Base-by-base conservation (phyloP, 1,284 basidiomycete genomes). In the Pterulicium gracile region DNA sequence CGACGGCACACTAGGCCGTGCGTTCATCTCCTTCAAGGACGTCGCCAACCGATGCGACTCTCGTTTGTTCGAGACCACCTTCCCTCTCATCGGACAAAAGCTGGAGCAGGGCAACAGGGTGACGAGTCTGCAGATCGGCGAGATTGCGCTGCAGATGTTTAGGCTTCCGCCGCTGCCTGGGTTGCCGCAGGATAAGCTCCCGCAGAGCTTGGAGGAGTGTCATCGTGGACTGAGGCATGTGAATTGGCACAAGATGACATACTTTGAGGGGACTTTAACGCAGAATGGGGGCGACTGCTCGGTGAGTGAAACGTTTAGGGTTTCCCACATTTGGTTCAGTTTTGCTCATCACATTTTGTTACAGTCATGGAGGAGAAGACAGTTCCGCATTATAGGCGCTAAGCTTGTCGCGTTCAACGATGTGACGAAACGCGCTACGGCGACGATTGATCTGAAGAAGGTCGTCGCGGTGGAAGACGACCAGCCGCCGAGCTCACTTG, bases 261-360 rank as follows among this genome's bases (percentile, higher is more conserved):
- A 94, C 60, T 88, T 87, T 63, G 85, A 94, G 61, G 92, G 94
- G n/a, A 83, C 81, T 0, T 64, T 98, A 56, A 98, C 95, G 12
- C 95, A 98, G 67, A 79, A 77, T 50, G 95, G 95, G 3, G 95
- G 93, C n/a, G 95, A 96, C 63, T 96, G 93, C 59, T 75, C 67
- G 49, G 92, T 94, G 62, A 61, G 85, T 65, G 10, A 27, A 21
- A 23, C 47, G 18, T 7, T 12, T 15, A 39, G 22, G 44, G 21
- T 49, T 58, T 54, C 22, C 47, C 49, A 19, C 2, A 12, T 39
- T 43, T 35, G 22, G 12, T 24, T 20, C 27, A n/a, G 24, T 12
- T 24, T 14, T n/a, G n/a, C n/a, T n/a, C n/a, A n/a, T n/a, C n/a
- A 14, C 18, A 23, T 42, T 12, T 36, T 36, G 49, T 24, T 46